phyloP scores from a whole-genome alignment of 768 basidiomycete species.

The Leucocoprinus birnbaumii region DNA sequence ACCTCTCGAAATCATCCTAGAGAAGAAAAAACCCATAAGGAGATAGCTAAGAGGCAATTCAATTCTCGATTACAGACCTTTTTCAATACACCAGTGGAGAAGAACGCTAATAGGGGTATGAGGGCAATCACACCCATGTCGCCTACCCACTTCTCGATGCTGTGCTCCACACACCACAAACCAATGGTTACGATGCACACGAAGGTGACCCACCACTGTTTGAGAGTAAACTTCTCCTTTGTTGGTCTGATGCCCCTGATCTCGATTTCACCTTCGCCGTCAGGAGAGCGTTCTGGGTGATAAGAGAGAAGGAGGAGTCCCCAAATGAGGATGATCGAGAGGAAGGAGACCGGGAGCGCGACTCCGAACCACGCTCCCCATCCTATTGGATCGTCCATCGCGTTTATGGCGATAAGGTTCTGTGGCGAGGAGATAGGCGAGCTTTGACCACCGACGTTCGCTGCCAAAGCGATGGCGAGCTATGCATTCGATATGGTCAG shows the following conservation, averaged over 20 bases:
- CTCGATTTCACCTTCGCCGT: slow-evolving; percentile 73
- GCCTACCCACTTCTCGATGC: slow-evolving; percentile 72
- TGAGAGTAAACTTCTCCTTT: slow-evolving; percentile 73
- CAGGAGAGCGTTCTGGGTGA: slow-evolving; percentile 65
- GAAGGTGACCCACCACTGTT: slow-evolving; percentile 88
- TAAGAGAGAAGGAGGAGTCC: slow-evolving; percentile 82
- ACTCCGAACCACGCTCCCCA: slow-evolving; percentile 96
- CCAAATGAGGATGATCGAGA: slow-evolving; percentile 93
- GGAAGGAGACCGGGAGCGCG: slow-evolving; percentile 82
- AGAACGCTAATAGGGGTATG: slow-evolving; percentile 90
- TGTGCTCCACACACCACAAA: slow-evolving; percentile 87
- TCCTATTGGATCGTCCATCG: slow-evolving; percentile 81
- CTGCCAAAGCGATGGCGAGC: slow-evolving; percentile 97
- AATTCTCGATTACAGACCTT: slow-evolving; percentile 54
- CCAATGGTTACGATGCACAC: slow-evolving; percentile 84
- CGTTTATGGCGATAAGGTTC: slow-evolving; percentile 89
- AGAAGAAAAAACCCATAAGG: not conserved
- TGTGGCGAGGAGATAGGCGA: slow-evolving; percentile 98
- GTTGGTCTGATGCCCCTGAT: slow-evolving; percentile 85
- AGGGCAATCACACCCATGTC: slow-evolving; percentile 99
- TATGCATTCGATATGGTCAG: slow-evolving; percentile 22
- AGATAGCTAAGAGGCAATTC: slow-evolving; percentile 6
- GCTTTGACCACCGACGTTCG: slow-evolving; percentile 96
- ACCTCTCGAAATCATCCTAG: slow-evolving; percentile 93
- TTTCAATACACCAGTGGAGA: slow-evolving; percentile 88